These are phyloP conservation scores for Taphrina betulina DNA, from an alignment of 1,139 yeast species.

Conservation along the genomic window DNA sequence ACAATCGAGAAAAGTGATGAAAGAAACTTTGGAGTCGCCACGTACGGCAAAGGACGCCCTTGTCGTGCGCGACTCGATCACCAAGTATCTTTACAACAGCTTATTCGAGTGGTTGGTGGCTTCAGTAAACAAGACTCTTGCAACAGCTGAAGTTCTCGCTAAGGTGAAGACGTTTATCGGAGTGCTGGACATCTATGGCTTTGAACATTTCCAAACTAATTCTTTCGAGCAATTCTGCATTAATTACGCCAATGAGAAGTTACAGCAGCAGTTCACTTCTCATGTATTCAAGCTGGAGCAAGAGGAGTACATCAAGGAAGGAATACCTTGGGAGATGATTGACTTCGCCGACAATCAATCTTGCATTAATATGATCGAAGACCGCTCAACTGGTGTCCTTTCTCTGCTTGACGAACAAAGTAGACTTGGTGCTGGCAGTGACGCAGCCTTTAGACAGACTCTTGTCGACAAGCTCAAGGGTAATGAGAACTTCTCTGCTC, in stretches of 20 bases:
- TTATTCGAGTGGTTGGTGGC: slow-evolving; percentile 93
- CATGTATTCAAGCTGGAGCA: slow-evolving; percentile 96
- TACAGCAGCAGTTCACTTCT: slow-evolving; percentile 96
- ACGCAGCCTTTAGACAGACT: slow-evolving; percentile 65
- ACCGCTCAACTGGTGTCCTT: slow-evolving; percentile 72
- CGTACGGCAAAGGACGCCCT: slow-evolving; percentile 79
- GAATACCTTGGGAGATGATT: slow-evolving; percentile 94
- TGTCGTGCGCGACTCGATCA: slow-evolving; percentile 93
- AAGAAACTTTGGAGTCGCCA: slow-evolving; percentile 85
- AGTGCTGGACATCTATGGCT: slow-evolving; percentile 95
- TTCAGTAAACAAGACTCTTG: slow-evolving; percentile 74
- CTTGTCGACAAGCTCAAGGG: slow-evolving; percentile 77
- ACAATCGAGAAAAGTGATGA: slow-evolving; percentile 88
- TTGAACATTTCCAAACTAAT: slow-evolving; percentile 90
- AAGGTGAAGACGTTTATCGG: slow-evolving; percentile 78
- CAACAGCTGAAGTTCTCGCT: slow-evolving; percentile 60
- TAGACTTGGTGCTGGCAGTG: slow-evolving; percentile 89
- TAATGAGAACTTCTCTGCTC: slow-evolving; percentile 84
- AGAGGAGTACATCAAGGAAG: slow-evolving; percentile 88
- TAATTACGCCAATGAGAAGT: slow-evolving; percentile 94
- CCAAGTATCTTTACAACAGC: slow-evolving; percentile 89
- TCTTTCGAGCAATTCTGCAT: slow-evolving; percentile 97
- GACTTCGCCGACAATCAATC: slow-evolving; percentile 98
- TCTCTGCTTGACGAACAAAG: slow-evolving; percentile 93
- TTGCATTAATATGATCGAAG: slow-evolving; percentile 89